phyloP scores from a whole-genome alignment of 2,329 filamentous ascomycete species.

The Pyrenochaeta sp. region DNA sequence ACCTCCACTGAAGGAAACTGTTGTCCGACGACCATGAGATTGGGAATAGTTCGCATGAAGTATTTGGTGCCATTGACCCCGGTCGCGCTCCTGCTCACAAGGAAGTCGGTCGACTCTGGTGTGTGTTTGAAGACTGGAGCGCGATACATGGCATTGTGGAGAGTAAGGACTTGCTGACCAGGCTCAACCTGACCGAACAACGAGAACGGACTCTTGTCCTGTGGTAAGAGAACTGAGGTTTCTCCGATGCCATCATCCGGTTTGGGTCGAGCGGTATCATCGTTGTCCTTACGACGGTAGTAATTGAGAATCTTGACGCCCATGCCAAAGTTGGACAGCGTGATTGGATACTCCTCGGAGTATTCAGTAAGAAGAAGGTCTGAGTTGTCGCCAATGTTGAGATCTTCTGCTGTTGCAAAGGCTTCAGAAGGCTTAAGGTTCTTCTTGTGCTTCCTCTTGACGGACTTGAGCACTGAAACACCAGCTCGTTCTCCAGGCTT shows the following conservation, averaged over 20 bases:
- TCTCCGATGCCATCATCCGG: conserved; percentile 77
- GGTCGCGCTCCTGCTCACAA: conserved; percentile 83
- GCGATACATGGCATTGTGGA: conserved; percentile 95
- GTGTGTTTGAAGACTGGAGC: conserved; percentile 92
- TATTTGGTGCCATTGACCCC: conserved; percentile 79
- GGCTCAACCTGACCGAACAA: conserved; percentile 93
- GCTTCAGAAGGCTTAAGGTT: conserved; percentile 79
- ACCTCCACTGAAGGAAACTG: conserved; percentile 92
- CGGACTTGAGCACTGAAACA: conserved; percentile 71
- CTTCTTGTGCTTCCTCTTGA: conserved; percentile 82
- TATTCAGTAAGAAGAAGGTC: conserved; percentile 91
- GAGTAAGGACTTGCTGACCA: conserved; percentile 86
- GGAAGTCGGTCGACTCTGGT: conserved; percentile 79
- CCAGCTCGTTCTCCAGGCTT: conserved; percentile 72
- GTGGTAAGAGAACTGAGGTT: conserved; percentile 83
- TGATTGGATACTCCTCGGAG: conserved; percentile 89
- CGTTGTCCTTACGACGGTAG: conserved; percentile 81
- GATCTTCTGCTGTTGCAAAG: conserved; percentile 79
- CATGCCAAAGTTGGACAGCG: conserved; percentile 97
- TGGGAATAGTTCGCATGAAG: conserved; percentile 87
- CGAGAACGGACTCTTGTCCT: conserved; percentile 95
- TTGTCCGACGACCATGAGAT: conserved; percentile 90
- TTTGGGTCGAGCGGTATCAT: conserved; percentile 79
- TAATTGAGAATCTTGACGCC: conserved; percentile 96
- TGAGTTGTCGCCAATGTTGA: conserved; percentile 89